Evolutionary conservation across 202 grass and related monocot species (phyloP).

Genomic region (Sporobolus alterniflorus): DNA sequence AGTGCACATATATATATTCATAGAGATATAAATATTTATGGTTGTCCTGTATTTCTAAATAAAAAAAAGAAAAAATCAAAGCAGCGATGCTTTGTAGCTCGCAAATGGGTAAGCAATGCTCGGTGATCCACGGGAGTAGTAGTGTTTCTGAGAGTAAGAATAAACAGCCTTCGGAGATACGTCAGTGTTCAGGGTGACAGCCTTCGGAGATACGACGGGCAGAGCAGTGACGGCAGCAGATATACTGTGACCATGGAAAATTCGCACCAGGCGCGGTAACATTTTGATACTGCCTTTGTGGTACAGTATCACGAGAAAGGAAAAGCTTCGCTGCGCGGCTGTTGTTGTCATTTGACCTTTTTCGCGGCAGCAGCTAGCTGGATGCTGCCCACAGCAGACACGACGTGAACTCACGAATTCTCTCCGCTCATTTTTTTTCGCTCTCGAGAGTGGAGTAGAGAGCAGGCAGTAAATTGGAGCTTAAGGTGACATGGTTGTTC

Average conservation of each 20-base stretch:
- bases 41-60: too few species aligned
- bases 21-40: too few species aligned
- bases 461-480: background rate
- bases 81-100: constrained; percentile 28
- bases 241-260: background rate
- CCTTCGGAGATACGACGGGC: background rate
- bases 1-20: too few species aligned
- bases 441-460: background rate
- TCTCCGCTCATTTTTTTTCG: background rate
- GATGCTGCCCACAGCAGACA: background rate
- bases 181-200: background rate
- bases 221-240: background rate
- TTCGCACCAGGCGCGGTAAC: background rate
- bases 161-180: too few species aligned
- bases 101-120: constrained; percentile 25
- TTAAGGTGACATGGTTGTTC: constrained; percentile 7
- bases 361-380: background rate
- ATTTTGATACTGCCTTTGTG: constrained; percentile 43
- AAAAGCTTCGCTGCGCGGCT: constrained; percentile 20
- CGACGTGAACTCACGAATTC: background rate
- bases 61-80: constrained; percentile 15
- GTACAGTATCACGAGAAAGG: constrained; percentile 51
- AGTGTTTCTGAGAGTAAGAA: too few species aligned
- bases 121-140: too few species aligned
- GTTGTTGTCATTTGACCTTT: constrained; percentile 15